These are phyloP conservation scores for Talaromyces sp. DNA, from an alignment of 2,329 filamentous ascomycete species.

Conservation along the genomic window DNA sequence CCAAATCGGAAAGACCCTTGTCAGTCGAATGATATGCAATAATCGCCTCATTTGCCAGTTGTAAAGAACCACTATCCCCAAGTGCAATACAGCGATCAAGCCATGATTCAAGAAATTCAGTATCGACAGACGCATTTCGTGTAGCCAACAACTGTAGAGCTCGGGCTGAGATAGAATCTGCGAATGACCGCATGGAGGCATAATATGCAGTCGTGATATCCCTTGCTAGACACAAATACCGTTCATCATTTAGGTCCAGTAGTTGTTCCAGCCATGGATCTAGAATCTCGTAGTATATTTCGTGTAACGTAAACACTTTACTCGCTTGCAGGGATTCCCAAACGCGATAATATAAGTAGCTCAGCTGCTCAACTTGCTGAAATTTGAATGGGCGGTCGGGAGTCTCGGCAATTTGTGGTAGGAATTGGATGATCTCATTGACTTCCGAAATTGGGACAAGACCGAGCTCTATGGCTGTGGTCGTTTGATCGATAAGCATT, in stretches of 20 bases:
- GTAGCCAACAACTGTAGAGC: constrained; percentile 3
- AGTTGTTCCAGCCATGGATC: constrained; percentile 29
- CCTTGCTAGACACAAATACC: constrained; percentile 3
- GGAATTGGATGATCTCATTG: constrained; percentile 21
- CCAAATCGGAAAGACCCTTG: constrained; percentile 14
- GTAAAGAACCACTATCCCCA: constrained; percentile 14
- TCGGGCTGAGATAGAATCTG: constrained; percentile 1
- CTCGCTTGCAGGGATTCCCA: constrained; percentile 35
- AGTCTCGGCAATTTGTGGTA: not conserved
- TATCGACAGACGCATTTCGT: not conserved
- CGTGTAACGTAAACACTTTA: constrained; percentile 26
- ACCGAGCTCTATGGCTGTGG: constrained; percentile 29
- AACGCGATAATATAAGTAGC: constrained; percentile 23
- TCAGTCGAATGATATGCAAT: constrained; percentile 19
- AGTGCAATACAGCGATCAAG: constrained; percentile 20
- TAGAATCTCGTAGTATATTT: constrained; percentile 26
- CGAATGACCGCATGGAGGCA: constrained; percentile 3
- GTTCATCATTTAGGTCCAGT: constrained; percentile 4
- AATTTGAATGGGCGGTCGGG: constrained; percentile 12
- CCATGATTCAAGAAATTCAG: constrained; percentile 23
- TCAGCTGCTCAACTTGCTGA: constrained; percentile 14
- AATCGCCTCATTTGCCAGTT: constrained; percentile 26
- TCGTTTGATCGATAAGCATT: constrained; percentile 21
- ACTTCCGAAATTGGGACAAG: constrained; percentile 30
- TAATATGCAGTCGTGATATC: constrained; percentile 3